Base-by-base conservation (phyloP, 306 rosid species). In the Chamaecrista fasciculata region DNA sequence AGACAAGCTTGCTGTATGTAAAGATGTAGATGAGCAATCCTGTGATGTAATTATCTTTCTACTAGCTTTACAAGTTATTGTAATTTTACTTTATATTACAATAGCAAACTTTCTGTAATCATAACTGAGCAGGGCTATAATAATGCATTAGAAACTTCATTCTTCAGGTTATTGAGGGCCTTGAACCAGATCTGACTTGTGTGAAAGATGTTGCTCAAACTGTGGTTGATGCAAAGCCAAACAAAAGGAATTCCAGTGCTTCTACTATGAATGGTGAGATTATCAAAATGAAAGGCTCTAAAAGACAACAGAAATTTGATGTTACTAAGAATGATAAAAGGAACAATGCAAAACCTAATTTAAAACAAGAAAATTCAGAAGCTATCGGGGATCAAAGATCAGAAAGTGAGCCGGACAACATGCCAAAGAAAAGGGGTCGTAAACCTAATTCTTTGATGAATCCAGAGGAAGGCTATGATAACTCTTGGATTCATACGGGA, bases 401-500 rank as follows among this genome's bases (percentile, higher is more conserved):
- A 26, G 78, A 78, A 65, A 50, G 40, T 73, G 76, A 65, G 67
- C 77, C 71, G 16, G 74, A 72, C 62, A 53, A 76, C 36, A 70
- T 78, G 56, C 81, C 85, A n/a, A 77, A 52, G 70, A 89, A 79
- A 84, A 84, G 94, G 77, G 90, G 80, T 14, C 79, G 86, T 62
- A 89, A 80, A 81, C 91, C 96, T 37, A 91, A 89, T 77, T 85
- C 94, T 50, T 73, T 85, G 44, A 72, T 85, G 88, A 85, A 86
- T 68, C 83, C 85, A 11, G 90, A 85, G 42, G 94, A 89, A 81
- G 96, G 97, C 60, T 85, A 88, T 66, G 88, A 88, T 16, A 81
- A 72, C 74, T 65, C 76, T 42, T 85, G 84, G 87, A 76, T 84
- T 48, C 31, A 12, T 64, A 18, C 6, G 18, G 82, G 69, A n/a